A percentile compares a stretch with the other conserved stretches of the same genome.
These are phyloP conservation scores for Marasmius tenuissimus DNA, from an alignment of 1,284 basidiomycete species.

Conservation along the genomic window DNA sequence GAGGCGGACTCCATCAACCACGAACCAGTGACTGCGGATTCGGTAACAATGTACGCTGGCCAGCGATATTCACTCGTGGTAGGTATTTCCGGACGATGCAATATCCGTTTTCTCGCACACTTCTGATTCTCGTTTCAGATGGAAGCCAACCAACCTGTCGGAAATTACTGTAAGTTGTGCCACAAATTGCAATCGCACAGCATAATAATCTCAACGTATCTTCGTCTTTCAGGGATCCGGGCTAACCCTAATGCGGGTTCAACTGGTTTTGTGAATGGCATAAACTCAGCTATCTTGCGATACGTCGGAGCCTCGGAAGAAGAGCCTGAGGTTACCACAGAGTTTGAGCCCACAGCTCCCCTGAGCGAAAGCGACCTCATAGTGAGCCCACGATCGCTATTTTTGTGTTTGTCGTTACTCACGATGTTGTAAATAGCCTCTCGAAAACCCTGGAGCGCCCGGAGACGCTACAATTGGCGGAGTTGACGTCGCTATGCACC, in stretches of 20 bases:
- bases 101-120: not conserved
- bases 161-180: constrained; percentile 30
- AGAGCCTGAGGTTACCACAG: constrained; percentile 28
- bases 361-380: constrained; percentile 19
- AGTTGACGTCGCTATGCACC: constrained; percentile 25
- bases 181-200: not conserved
- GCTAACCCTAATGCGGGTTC: constrained; percentile 20
- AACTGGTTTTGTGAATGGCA: constrained; percentile 23
- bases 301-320: constrained; percentile 37
- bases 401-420: not conserved
- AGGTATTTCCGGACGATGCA: constrained; percentile 5
- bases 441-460: constrained; percentile 28
- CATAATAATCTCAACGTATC: not conserved
- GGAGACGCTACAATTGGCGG: constrained; percentile 29
- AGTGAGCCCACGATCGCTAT: not conserved
- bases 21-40: constrained; percentile 15
- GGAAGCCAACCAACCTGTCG: constrained; percentile 31
- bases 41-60: constrained; percentile 16
- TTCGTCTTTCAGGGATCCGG: constrained; percentile 21
- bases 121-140: constrained; percentile 15
- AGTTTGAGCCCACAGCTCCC: not conserved
- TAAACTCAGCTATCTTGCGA: constrained; percentile 42
- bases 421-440: constrained; percentile 30
- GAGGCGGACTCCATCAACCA: constrained; percentile 17
- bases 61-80: constrained; percentile 40